Conservation (phyloP, 805 yeast species). For the Cyberlindnera suaveolens region DNA sequence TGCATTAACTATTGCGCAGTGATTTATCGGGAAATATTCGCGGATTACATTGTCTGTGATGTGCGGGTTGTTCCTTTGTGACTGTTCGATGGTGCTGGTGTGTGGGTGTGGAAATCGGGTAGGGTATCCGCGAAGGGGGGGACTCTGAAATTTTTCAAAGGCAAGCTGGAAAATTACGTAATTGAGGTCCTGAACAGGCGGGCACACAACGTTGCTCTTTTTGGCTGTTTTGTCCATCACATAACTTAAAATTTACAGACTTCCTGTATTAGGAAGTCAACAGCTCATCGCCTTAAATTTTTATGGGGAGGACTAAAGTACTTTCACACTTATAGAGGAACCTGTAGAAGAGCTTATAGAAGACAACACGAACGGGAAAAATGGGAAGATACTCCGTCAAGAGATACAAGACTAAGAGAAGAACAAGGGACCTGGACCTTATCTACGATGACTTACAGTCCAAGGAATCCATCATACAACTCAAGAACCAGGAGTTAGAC, state of each 20-base stretch:
- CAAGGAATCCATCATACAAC: constrained; percentile 52
- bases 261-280: constrained; percentile 4
- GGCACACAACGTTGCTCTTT: too few species aligned
- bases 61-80: background rate
- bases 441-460: constrained; percentile 69
- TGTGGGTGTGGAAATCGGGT: background rate
- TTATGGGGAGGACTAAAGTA: background rate
- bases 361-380: constrained; percentile 5
- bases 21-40: background rate
- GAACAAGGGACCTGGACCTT: constrained; percentile 78
- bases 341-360: background rate
- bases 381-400: constrained; percentile 89
- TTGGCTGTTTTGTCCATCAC: too few species aligned
- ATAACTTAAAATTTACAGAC: background rate
- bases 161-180: too few species aligned
- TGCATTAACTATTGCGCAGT: too few species aligned
- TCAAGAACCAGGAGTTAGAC: constrained; percentile 80
- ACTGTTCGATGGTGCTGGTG: background rate
- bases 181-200: too few species aligned
- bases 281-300: constrained; percentile 2
- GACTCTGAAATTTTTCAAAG: too few species aligned
- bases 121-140: too few species aligned
- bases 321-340: background rate
- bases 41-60: background rate
- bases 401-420: constrained; percentile 85